Percentiles rank a stretch among this genome's conserved stretches.
phyloP scores from a whole-genome alignment of 352 stramenopile genomes.

The Thalassiosira hispida region DNA sequence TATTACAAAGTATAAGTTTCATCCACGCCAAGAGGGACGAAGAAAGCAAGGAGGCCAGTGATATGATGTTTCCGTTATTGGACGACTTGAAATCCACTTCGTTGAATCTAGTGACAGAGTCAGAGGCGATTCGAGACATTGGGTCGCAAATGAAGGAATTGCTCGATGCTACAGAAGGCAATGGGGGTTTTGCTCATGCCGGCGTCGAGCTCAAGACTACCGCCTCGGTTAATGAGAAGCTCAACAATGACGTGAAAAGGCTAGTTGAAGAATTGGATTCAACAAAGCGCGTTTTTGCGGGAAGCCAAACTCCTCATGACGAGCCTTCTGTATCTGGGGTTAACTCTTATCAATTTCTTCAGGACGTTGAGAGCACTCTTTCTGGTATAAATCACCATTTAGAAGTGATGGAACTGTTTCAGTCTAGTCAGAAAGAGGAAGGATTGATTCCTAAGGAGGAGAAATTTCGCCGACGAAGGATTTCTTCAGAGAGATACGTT shows the following conservation, averaged over 20 bases:
- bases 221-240: not conserved
- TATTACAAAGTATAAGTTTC: conserved; percentile 13
- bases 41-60: conserved; percentile 1
- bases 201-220: conserved; percentile 17
- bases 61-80: conserved; percentile 4
- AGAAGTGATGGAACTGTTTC: conserved; percentile 20
- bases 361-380: conserved; percentile 14
- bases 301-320: not conserved
- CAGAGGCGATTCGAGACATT: conserved; percentile 21
- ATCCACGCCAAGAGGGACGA: not conserved
- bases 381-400: conserved; percentile 7
- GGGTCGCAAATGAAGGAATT: conserved; percentile 23
- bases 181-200: conserved; percentile 7
- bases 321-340: conserved; percentile 1
- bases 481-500: conserved; percentile 40
- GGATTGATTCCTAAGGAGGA: conserved; percentile 29
- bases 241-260: conserved; percentile 16
- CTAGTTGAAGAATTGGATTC: conserved; percentile 25
- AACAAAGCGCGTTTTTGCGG: conserved; percentile 18
- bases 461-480: conserved; percentile 17
- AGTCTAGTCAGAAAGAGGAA: conserved; percentile 5
- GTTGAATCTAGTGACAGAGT: conserved; percentile 27
- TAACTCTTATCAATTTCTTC: conserved; percentile 4
- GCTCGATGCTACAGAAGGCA: conserved; percentile 18
- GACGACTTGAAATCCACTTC: conserved; percentile 34